Percentiles rank a stretch among this genome's conserved stretches.
phyloP scores from a whole-genome alignment of 2,329 filamentous ascomycete species.

The Boeremia lycopersici region DNA sequence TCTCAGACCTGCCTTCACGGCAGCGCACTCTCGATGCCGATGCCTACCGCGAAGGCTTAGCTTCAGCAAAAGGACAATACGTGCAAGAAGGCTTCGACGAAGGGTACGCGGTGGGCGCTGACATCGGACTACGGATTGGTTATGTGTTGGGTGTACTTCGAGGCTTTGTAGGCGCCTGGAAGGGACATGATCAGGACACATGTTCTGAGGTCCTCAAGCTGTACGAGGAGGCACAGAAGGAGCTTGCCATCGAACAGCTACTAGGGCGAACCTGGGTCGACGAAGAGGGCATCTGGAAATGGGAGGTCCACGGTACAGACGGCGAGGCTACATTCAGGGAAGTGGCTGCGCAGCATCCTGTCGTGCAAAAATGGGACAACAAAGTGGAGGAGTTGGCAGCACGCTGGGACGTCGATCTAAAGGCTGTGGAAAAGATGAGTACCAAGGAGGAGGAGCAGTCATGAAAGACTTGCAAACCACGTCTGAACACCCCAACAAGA shows the following conservation, averaged over 20 bases:
- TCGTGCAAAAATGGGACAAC: conserved; percentile 66
- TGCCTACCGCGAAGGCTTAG: conserved; percentile 89
- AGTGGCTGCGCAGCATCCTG: conserved; percentile 70
- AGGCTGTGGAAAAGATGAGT: conserved; percentile 46
- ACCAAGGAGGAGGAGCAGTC: conserved; percentile 42
- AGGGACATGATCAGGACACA: conserved; percentile 31
- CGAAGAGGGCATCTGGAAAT: conserved; percentile 74
- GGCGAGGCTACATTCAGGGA: conserved; percentile 46
- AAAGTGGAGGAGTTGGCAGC: conserved; percentile 51
- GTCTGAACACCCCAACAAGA: background rate
- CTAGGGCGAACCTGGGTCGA: conserved; percentile 72
- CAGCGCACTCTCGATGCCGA: conserved; percentile 79
- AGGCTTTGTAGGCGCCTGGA: conserved; percentile 64
- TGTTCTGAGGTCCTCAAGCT: conserved; percentile 36
- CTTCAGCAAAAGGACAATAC: conserved; percentile 72
- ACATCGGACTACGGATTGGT: conserved; percentile 76
- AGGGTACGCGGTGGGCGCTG: conserved; percentile 83
- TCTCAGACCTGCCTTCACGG: conserved; percentile 75
- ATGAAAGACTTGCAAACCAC: background rate
- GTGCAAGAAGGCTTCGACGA: conserved; percentile 92
- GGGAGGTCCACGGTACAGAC: conserved; percentile 54
- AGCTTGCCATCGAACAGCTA: conserved; percentile 66
- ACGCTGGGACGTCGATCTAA: conserved; percentile 49
- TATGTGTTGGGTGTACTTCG: conserved; percentile 78
- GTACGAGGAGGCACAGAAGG: conserved; percentile 57